Base-by-base conservation (phyloP, 208 protist genomes). In the Angomonas deanei region DNA sequence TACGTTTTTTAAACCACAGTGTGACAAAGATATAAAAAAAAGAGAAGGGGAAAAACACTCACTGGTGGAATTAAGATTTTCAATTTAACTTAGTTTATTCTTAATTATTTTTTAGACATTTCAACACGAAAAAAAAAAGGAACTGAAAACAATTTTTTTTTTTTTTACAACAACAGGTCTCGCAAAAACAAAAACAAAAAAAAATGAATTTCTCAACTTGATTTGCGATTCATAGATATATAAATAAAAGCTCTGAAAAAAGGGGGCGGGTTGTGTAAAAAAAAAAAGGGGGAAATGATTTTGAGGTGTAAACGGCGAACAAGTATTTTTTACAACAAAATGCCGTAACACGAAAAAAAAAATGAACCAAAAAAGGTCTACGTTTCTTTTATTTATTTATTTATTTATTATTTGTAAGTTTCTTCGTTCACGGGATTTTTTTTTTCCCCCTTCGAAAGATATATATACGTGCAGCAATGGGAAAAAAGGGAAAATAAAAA, bases 211-310 rank as follows among this genome's bases (percentile, higher is more conserved):
- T 42, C n/a, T n/a, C n/a, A n/a, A n/a, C n/a, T n/a, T n/a, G n/a
- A n/a, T n/a, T n/a, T n/a, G n/a, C n/a, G n/a, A n/a, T n/a, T n/a
- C n/a, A n/a, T n/a, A n/a, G n/a, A n/a, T 21, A 66, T 36, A 50
- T 8, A 57, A 53, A 47, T 63, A 49, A 34, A 50, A 38, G 68
- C 36, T 49, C 49, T 19, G 61, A 63, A 62, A 53, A 54, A 64
- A 65, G 19, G n/a, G n/a, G n/a, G n/a, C n/a, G n/a, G n/a, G n/a
- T n/a, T n/a, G n/a, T 1, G 19, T 46, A 32, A 52, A 63, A 63
- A 26, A 64, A 34, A 63, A 70, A 57, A 46, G 38, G 34, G 4
- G 32, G 1, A 63, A 24, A 53, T 32, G 28, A n/a, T n/a, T n/a
- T n/a, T n/a, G n/a, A n/a, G n/a, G n/a, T n/a, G n/a, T n/a, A n/a